phyloP scores from a whole-genome alignment of 2,329 filamentous ascomycete genomes.

The Xylariaceae sp. region DNA sequence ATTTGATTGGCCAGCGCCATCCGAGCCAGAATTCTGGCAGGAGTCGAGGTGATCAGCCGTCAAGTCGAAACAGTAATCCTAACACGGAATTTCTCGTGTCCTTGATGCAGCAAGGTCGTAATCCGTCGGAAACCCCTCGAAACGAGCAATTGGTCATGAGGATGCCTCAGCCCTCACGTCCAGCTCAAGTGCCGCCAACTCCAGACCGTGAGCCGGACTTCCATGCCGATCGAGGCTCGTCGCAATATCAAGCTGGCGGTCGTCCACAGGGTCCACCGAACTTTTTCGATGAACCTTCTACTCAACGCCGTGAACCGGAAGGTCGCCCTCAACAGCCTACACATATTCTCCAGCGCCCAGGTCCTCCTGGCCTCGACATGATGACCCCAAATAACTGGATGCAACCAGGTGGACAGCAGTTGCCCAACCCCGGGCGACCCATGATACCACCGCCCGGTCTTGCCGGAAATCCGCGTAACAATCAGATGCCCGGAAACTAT shows the following conservation, averaged over 20 bases:
- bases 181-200: conserved; percentile 43
- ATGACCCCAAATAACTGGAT: conserved; percentile 53
- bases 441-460: conserved; percentile 62
- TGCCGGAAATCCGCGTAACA: conserved; percentile 39
- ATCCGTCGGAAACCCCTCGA: conserved; percentile 46
- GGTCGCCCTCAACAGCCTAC: conserved; percentile 51
- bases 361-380: conserved; percentile 58
- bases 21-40: conserved; percentile 49
- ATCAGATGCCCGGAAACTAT: conserved; percentile 54
- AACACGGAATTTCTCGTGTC: conserved; percentile 84
- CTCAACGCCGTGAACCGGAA: conserved; percentile 47
- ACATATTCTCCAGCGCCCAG: conserved; percentile 58
- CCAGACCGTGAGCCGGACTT: conserved; percentile 49
- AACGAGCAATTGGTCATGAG: conserved; percentile 52
- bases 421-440: conserved; percentile 44
- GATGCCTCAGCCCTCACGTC: conserved; percentile 49
- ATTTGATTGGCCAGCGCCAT: conserved; percentile 57
- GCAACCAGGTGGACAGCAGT: conserved; percentile 38
- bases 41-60: conserved; percentile 41
- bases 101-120: conserved; percentile 63
- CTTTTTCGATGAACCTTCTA: conserved; percentile 50
- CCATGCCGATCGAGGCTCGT: conserved; percentile 35
- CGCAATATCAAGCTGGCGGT: conserved; percentile 30
- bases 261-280: conserved; percentile 40
- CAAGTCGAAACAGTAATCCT: conserved; percentile 47